Conservation (phyloP, 805 yeast species). For the Wickerhamomyces mucosus region DNA sequence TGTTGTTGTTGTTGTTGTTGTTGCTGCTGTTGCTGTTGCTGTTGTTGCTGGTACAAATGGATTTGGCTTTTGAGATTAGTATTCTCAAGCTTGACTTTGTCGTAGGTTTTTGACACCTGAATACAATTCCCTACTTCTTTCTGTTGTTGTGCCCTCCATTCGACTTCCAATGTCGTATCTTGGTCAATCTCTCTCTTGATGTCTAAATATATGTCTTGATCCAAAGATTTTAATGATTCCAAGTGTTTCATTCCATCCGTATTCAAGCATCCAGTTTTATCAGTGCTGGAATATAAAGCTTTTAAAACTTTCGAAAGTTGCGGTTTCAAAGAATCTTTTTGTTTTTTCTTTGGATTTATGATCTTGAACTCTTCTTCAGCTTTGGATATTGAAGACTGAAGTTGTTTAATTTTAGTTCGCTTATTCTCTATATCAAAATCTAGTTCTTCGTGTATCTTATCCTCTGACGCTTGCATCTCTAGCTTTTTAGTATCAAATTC, state of each 20-base stretch:
- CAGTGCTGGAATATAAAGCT: slow-evolving; percentile 10
- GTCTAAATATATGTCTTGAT: slow-evolving; percentile 5
- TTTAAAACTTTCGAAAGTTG: slow-evolving; percentile 9
- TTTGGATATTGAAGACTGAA: slow-evolving; percentile 6
- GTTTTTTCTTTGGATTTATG: slow-evolving; percentile 1
- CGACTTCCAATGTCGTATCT: slow-evolving; percentile 27
- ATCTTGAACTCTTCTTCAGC: slow-evolving; percentile 13
- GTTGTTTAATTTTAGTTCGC: slow-evolving; percentile 2
- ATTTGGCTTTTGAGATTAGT: slow-evolving; percentile 7
- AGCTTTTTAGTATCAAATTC: slow-evolving; percentile 14
- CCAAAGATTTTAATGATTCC: slow-evolving; percentile 12
- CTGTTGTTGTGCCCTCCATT: slow-evolving; percentile 31
- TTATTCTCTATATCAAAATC: slow-evolving; percentile 11
- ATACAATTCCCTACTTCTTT: slow-evolving; percentile 24
- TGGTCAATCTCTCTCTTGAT: slow-evolving; percentile 20
- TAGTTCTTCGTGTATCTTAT: slow-evolving; percentile 9
- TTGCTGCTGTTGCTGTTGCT: neutral
- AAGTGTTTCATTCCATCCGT: slow-evolving; percentile 15
- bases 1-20: slow-evolving; percentile 1
- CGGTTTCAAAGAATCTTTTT: neutral
- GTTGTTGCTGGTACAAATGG: slow-evolving; percentile 1
- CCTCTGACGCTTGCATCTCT: slow-evolving; percentile 11
- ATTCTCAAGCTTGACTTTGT: slow-evolving; percentile 8
- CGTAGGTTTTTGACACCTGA: slow-evolving; percentile 15
- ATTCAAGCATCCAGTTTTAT: slow-evolving; percentile 15